Evolutionary conservation across 2,329 filamentous ascomycete genomes (phyloP).

Genomic region (Trichophaea hybrida): DNA sequence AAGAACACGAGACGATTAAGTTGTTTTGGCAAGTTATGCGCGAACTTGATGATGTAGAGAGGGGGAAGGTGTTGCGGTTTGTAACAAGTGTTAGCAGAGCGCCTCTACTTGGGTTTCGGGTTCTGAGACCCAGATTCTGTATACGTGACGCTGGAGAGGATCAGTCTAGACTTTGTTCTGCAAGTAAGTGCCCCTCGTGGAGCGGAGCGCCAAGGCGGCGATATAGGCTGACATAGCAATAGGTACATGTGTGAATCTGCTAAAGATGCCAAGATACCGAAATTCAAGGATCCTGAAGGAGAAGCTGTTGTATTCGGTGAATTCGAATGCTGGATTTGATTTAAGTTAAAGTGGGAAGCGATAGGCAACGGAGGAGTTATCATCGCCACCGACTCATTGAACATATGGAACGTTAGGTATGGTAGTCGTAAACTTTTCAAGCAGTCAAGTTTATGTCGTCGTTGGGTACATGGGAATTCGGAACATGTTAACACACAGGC

Average conservation of each 20-base stretch:
- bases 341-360: constrained; percentile 38
- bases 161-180: constrained; percentile 68
- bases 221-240: not conserved
- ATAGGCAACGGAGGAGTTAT: too few relatives aligned
- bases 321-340: constrained; percentile 85
- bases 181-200: constrained; percentile 39
- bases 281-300: constrained; percentile 50
- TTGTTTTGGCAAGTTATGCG: constrained; percentile 88
- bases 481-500: too few relatives aligned
- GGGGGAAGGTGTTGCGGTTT: constrained; percentile 80
- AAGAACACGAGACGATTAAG: constrained; percentile 71
- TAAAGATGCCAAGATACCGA: constrained; percentile 78
- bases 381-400: too few relatives aligned
- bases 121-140: constrained; percentile 72
- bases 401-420: too few relatives aligned
- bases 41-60: constrained; percentile 57
- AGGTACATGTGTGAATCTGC: constrained; percentile 74
- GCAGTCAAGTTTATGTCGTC: too few relatives aligned
- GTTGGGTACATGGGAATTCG: too few relatives aligned
- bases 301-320: constrained; percentile 80
- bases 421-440: too few relatives aligned
- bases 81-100: constrained; percentile 87
- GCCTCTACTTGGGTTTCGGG: constrained; percentile 74
- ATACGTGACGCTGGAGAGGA: constrained; percentile 73
- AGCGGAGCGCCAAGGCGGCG: not conserved